A percentile compares a stretch with the other conserved stretches of the same genome.
Conservation (phyloP, 1,139 yeast genomes). For the Suhomyces chickasaworum region DNA sequence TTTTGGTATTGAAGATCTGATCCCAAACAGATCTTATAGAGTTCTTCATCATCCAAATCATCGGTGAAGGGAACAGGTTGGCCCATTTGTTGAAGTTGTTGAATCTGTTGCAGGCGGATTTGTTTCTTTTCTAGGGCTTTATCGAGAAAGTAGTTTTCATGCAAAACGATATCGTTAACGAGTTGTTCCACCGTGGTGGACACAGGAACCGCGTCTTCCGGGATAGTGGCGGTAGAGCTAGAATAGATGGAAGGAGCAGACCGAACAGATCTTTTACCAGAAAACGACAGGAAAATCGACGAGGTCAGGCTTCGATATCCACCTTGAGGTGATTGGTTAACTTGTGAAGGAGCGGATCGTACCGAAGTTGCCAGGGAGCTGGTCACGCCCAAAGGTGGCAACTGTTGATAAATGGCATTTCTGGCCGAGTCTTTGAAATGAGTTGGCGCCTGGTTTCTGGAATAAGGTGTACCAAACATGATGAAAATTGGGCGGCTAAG, state of each 20-base stretch:
- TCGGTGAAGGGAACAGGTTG: constrained; percentile 10
- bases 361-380: constrained; percentile 26
- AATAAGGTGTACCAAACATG: constrained; percentile 47
- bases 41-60: constrained; percentile 31
- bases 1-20: constrained; percentile 44
- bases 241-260: constrained; percentile 49
- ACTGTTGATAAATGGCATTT: constrained; percentile 49
- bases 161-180: constrained; percentile 46
- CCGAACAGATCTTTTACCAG: constrained; percentile 41
- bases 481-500: not conserved
- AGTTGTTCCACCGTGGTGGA: constrained; percentile 49
- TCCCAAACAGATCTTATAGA: constrained; percentile 44
- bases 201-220: constrained; percentile 49
- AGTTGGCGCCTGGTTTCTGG: constrained; percentile 42
- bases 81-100: constrained; percentile 15
- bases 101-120: constrained; percentile 9
- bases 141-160: constrained; percentile 37
- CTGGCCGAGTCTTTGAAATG: constrained; percentile 50
- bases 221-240: constrained; percentile 48
- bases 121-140: constrained; percentile 14
- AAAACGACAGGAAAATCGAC: constrained; percentile 33
- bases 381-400: constrained; percentile 35
- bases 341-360: constrained; percentile 19
- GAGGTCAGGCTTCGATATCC: constrained; percentile 34
- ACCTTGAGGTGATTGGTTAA: constrained; percentile 9